Evolutionary conservation across 2,329 filamentous ascomycete genomes (phyloP).

Genomic region (Lizonia empirigonia): DNA sequence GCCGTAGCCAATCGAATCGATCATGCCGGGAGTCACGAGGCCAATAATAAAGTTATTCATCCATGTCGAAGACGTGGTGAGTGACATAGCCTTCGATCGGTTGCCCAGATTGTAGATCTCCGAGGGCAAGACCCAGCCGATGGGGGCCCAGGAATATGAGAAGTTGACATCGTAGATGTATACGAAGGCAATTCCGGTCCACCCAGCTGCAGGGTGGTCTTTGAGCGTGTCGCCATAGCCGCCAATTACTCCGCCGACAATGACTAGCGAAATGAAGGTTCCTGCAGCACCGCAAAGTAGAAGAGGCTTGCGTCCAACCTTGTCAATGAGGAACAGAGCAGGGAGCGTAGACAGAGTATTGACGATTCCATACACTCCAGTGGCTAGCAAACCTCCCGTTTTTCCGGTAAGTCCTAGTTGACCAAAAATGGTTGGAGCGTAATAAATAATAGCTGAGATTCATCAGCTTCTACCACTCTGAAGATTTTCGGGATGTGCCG

Average conservation of each 20-base stretch:
- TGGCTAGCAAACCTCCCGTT: slow-evolving; percentile 81
- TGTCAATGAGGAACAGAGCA: slow-evolving; percentile 68
- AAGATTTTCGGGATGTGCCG: not conserved
- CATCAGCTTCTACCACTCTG: not conserved
- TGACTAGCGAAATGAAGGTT: slow-evolving; percentile 72
- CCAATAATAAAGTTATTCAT: slow-evolving; percentile 76
- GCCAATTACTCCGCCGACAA: slow-evolving; percentile 72
- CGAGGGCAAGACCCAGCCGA: slow-evolving; percentile 73
- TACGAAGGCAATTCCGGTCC: slow-evolving; percentile 70
- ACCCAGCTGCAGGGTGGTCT: slow-evolving; percentile 66
- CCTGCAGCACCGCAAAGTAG: slow-evolving; percentile 68
- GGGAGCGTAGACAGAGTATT: slow-evolving; percentile 68
- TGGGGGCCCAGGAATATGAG: slow-evolving; percentile 74
- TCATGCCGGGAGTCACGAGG: slow-evolving; percentile 70
- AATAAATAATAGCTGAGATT: slow-evolving; percentile 63
- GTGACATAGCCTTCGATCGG: slow-evolving; percentile 70
- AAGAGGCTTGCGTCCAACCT: slow-evolving; percentile 65
- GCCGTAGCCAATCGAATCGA: slow-evolving; percentile 60
- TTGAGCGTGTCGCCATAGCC: slow-evolving; percentile 64
- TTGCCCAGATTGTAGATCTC: slow-evolving; percentile 75
- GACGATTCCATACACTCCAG: slow-evolving; percentile 61
- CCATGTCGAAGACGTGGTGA: slow-evolving; percentile 79
- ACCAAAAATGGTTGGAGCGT: slow-evolving; percentile 79
- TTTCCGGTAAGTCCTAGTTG: slow-evolving; percentile 61
- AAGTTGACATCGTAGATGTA: slow-evolving; percentile 58